Evolutionary conservation across 768 basidiomycete species (phyloP).

Genomic region (Agrocybe pediades): DNA sequence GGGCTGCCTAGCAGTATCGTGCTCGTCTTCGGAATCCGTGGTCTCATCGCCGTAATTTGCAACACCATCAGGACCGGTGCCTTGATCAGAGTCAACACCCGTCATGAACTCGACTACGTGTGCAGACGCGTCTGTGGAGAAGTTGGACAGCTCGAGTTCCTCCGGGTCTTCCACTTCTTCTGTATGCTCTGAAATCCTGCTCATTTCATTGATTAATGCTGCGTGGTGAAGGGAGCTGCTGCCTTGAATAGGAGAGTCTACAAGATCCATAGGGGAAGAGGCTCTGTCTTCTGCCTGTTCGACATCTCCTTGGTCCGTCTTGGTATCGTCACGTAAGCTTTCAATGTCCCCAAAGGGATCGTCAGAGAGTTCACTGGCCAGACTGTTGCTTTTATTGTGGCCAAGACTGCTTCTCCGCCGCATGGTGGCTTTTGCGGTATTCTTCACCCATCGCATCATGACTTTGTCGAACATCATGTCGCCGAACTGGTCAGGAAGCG

Average conservation of each 20-base stretch:
- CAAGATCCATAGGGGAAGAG: not conserved
- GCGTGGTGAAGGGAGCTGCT: not conserved
- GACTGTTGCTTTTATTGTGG: conserved; percentile 28
- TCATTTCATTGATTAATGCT: conserved; percentile 34
- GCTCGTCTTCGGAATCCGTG: conserved; percentile 53
- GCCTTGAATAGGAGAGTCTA: not conserved
- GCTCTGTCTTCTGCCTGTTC: conserved; percentile 3
- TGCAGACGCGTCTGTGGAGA: conserved; percentile 68
- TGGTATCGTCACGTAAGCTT: conserved; percentile 71
- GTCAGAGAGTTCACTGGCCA: conserved; percentile 59
- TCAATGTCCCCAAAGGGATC: conserved; percentile 95
- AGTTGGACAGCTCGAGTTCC: conserved; percentile 69
- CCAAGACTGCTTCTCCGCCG: conserved; percentile 3
- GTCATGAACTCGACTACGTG: conserved; percentile 55
- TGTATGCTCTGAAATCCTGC: conserved; percentile 48
- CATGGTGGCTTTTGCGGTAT: conserved; percentile 36
- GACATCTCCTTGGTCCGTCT: conserved; percentile 28
- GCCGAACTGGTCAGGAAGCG: conserved; percentile 77
- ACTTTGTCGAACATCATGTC: conserved; percentile 86
- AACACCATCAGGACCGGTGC: not conserved
- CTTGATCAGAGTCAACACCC: conserved; percentile 39
- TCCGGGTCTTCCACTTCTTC: conserved; percentile 64
- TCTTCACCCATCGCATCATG: conserved; percentile 86
- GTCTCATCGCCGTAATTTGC: conserved; percentile 42
- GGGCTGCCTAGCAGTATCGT: conserved; percentile 35